Evolutionary conservation across 495 filamentous ascomycete species (phyloP), one percentile per base, ranked within the genome.

Genomic region (Xeromyces bisporus): DNA sequence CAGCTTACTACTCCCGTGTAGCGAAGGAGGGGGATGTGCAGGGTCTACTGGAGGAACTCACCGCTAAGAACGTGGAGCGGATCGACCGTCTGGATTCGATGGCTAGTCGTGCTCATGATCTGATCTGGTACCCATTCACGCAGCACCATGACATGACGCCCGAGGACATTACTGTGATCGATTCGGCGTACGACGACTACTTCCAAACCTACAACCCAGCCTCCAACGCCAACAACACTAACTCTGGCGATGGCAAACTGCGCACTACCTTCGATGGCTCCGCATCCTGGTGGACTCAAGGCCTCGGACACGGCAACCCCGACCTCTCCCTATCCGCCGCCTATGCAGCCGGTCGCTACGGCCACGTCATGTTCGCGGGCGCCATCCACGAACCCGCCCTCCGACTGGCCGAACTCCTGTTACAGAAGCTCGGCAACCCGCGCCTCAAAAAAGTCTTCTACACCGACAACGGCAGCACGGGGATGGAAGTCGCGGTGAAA

Each of bases 271-370:
- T 84, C 29, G 80, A 86, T 35, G 80, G 71, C 12, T 83, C 78
- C 0, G 80, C 77, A 11, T 83, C 78, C 0, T 86, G 80, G 80
- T 86, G 80, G 80, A 85, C 80, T 1, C 80, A 86, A 50, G 80
- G 80, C 6, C 61, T 86, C 3, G 80, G 80, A 6, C 80, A 86
- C 40, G 76, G 70, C 9, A 80, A 77, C 38, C 69, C 76, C 0
- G 47, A 56, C 0, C 59, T 86, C 3, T 59, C 76, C 6, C 62
- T 83, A 4, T 67, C 75, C 0, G 77, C 77, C 3, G 77, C 80
- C 1, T 77, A 83, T 45, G 80, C 80, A 1, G 75, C 80, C 2
- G 78, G 80, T n/a, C 66, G 79, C 15, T 86, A 86, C 41, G 80
- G 80, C 2, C 80, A 86, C 48, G 77, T 86, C 15, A 86, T 84